Evolutionary conservation across 306 rosid species (phyloP).

Genomic region (Malus domestica): DNA sequence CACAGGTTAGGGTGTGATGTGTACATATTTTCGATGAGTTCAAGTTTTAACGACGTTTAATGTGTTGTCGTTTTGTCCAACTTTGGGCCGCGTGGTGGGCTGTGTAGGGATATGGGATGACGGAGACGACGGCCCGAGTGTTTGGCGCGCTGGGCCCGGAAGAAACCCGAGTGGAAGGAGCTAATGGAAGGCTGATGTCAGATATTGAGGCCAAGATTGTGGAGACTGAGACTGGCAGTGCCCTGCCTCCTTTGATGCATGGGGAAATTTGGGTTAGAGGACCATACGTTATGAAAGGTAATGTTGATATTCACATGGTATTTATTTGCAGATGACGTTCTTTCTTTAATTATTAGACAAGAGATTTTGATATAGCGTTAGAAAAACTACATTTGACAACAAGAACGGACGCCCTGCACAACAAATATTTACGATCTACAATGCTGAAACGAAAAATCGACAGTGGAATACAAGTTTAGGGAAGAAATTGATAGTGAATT

Average conservation of each 20-base stretch:
- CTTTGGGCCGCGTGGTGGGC: background rate
- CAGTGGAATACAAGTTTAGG: too few relatives aligned
- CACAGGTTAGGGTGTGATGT: conserved; percentile 6
- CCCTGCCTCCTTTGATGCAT: conserved; percentile 7
- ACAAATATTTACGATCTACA: too few relatives aligned
- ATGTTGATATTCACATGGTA: background rate
- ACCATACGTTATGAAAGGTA: conserved; percentile 21
- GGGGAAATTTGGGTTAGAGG: conserved; percentile 32
- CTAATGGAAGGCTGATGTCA: conserved; percentile 15
- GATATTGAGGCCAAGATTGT: conserved; percentile 27
- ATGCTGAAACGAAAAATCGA: too few relatives aligned
- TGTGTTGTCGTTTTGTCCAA: background rate
- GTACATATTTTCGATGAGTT: background rate
- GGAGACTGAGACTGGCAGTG: conserved; percentile 10
- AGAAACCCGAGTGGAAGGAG: conserved; percentile 21
- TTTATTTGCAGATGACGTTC: too few relatives aligned
- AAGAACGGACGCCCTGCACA: too few relatives aligned
- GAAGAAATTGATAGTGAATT: background rate
- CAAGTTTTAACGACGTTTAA: background rate
- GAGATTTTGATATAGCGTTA: too few relatives aligned
- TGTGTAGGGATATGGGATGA: conserved; percentile 13
- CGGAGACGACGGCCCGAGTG: conserved; percentile 24
- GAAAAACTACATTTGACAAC: too few relatives aligned
- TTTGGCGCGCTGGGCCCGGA: conserved; percentile 17
- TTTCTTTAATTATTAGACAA: background rate